These are phyloP conservation scores for Nemania sp. DNA, from an alignment of 2,329 filamentous ascomycete genomes.

Conservation along the genomic window DNA sequence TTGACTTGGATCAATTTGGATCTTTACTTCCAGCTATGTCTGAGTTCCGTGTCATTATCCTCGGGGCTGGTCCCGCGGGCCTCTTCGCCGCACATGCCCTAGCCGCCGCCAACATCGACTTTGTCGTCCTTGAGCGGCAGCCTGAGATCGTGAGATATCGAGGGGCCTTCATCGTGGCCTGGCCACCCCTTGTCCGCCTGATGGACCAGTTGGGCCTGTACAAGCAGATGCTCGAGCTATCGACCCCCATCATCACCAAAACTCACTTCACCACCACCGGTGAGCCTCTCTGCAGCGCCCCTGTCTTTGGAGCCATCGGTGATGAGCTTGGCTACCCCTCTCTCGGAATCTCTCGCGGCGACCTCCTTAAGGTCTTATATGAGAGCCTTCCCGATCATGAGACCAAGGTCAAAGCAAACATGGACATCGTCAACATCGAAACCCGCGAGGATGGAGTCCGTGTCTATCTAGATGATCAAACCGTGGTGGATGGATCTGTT, in stretches of 20 bases:
- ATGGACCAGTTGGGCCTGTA: constrained; percentile 51
- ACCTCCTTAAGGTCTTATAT: constrained; percentile 42
- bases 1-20: not conserved
- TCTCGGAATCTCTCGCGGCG: constrained; percentile 38
- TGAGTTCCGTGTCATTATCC: constrained; percentile 40
- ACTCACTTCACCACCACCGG: constrained; percentile 28
- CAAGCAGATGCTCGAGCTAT: constrained; percentile 12
- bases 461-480: constrained; percentile 43
- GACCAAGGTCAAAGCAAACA: constrained; percentile 36
- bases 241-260: constrained; percentile 23
- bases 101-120: constrained; percentile 49
- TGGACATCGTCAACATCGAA: constrained; percentile 39
- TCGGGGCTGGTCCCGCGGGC: constrained; percentile 41
- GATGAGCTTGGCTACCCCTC: constrained; percentile 34
- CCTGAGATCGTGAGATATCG: constrained; percentile 43
- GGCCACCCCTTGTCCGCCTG: constrained; percentile 46
- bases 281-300: constrained; percentile 9
- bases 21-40: constrained; percentile 3
- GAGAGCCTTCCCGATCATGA: constrained; percentile 37
- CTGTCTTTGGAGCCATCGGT: constrained; percentile 12
- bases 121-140: constrained; percentile 51
- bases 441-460: constrained; percentile 38
- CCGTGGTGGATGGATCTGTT: constrained; percentile 41
- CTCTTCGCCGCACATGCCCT: constrained; percentile 43
- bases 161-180: constrained; percentile 49